phyloP scores from a whole-genome alignment of 768 basidiomycete species.

The Pluteus cervinus region DNA sequence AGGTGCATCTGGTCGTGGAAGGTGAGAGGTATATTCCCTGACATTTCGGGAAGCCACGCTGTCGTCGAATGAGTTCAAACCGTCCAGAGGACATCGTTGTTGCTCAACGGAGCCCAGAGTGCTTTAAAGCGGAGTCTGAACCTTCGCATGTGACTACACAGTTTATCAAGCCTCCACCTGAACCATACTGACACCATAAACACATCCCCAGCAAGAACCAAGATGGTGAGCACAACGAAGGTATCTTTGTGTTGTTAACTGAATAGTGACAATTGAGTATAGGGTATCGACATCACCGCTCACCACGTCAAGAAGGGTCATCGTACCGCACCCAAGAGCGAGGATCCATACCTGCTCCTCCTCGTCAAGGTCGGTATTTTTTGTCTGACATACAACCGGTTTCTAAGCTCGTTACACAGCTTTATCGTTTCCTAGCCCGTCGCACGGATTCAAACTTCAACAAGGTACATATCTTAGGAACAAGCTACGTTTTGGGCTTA shows the following conservation, averaged over 20 bases:
- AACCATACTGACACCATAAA: slow-evolving; percentile 41
- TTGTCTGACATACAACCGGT: slow-evolving; percentile 6
- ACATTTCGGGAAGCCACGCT: too few relatives aligned
- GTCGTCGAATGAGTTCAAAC: neutral
- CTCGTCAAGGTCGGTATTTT: slow-evolving; percentile 80
- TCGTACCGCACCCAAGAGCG: slow-evolving; percentile 93
- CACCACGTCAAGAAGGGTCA: slow-evolving; percentile 99
- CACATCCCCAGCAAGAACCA: slow-evolving; percentile 56
- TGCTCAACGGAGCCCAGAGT: neutral
- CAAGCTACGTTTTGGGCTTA: neutral
- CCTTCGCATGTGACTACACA: slow-evolving; percentile 47
- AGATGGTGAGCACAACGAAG: slow-evolving; percentile 72
- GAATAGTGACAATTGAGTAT: too few relatives aligned
- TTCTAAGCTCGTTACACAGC: slow-evolving; percentile 38
- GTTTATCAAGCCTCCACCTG: slow-evolving; percentile 55
- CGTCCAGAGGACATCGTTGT: neutral
- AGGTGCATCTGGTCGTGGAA: too few relatives aligned
- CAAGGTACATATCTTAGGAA: slow-evolving; percentile 49
- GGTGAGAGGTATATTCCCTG: too few relatives aligned
- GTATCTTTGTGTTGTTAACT: too few relatives aligned
- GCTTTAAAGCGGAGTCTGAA: slow-evolving; percentile 39
- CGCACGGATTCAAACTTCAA: slow-evolving; percentile 96
- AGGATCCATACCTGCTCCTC: slow-evolving; percentile 98
- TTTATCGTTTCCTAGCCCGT: slow-evolving; percentile 98
- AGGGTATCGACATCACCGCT: slow-evolving; percentile 94